phyloP scores from a whole-genome alignment of 371 early-diverging fungal genomes.

The Coemansia sp. region DNA sequence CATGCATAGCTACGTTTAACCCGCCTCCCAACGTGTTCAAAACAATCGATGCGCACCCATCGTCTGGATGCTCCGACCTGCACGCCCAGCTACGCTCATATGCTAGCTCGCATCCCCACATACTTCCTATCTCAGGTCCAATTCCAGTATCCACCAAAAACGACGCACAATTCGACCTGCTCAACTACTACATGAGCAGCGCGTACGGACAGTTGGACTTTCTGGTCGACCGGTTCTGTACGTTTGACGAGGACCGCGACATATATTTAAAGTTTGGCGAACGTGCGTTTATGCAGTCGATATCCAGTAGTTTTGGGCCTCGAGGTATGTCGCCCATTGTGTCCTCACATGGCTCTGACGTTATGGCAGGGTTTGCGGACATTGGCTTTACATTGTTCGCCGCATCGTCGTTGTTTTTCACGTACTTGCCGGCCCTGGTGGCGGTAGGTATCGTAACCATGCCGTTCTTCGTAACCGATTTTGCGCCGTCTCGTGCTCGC shows the following conservation, averaged over 20 bases:
- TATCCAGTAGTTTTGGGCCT: conserved; percentile 37
- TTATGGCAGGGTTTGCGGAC: conserved; percentile 19
- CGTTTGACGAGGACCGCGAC: conserved; percentile 26
- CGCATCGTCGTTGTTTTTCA: conserved; percentile 9
- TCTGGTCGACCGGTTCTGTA: conserved; percentile 40
- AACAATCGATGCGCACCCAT: conserved; percentile 9
- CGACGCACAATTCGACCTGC: not conserved
- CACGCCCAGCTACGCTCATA: conserved; percentile 15
- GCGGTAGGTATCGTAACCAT: conserved; percentile 32
- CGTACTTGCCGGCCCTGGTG: conserved; percentile 37
- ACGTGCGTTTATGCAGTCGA: conserved; percentile 35
- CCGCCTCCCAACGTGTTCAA: conserved; percentile 38
- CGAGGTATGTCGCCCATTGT: conserved; percentile 8
- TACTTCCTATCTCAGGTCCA: conserved; percentile 18
- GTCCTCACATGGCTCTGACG: not conserved
- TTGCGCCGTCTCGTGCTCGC: conserved; percentile 32
- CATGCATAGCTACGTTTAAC: conserved; percentile 2
- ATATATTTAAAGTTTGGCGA: conserved; percentile 44
- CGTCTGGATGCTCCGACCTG: conserved; percentile 19
- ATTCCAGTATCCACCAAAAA: conserved; percentile 7
- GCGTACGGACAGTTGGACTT: conserved; percentile 39
- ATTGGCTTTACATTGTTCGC: conserved; percentile 22
- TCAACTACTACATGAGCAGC: conserved; percentile 28
- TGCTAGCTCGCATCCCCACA: conserved; percentile 5
- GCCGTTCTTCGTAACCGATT: conserved; percentile 24